These are phyloP conservation scores for Cutaneotrichosporon dermatis DNA, from an alignment of 1,284 basidiomycete genomes.

Conservation along the genomic window DNA sequence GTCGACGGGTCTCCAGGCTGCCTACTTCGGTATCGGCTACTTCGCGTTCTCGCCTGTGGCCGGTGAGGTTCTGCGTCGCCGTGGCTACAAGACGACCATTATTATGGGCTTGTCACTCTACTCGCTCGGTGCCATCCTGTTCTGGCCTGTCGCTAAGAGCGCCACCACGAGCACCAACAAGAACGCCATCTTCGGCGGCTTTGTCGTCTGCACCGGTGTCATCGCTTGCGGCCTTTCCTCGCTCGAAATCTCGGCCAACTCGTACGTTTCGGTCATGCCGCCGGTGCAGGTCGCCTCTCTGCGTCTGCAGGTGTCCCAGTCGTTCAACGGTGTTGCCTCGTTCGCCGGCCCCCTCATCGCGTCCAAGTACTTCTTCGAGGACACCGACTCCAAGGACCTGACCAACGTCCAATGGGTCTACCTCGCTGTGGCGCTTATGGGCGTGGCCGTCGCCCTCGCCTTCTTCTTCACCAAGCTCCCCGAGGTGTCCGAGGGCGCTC, in stretches of 20 bases:
- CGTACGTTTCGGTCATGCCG: slow-evolving; percentile 61
- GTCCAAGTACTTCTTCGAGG: slow-evolving; percentile 67
- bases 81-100: slow-evolving; percentile 53
- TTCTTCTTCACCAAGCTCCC: slow-evolving; percentile 71
- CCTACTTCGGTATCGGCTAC: slow-evolving; percentile 68
- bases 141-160: slow-evolving; percentile 70
- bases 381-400: slow-evolving; percentile 58
- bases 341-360: slow-evolving; percentile 77
- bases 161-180: slow-evolving; percentile 39
- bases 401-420: slow-evolving; percentile 78
- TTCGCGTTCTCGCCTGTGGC: slow-evolving; percentile 53
- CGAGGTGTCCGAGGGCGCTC: slow-evolving; percentile 61
- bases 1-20: slow-evolving; percentile 77
- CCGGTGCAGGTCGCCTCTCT: slow-evolving; percentile 66
- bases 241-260: slow-evolving; percentile 63
- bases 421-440: slow-evolving; percentile 61
- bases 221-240: slow-evolving; percentile 60
- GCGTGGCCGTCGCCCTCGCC: slow-evolving; percentile 59
- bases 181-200: slow-evolving; percentile 60
- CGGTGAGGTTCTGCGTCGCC: slow-evolving; percentile 45
- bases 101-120: slow-evolving; percentile 66
- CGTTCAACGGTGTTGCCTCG: slow-evolving; percentile 72
- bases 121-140: slow-evolving; percentile 68
- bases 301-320: slow-evolving; percentile 74
- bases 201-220: slow-evolving; percentile 63